Conservation (phyloP, 768 basidiomycete species). For the Trametes punicea region DNA sequence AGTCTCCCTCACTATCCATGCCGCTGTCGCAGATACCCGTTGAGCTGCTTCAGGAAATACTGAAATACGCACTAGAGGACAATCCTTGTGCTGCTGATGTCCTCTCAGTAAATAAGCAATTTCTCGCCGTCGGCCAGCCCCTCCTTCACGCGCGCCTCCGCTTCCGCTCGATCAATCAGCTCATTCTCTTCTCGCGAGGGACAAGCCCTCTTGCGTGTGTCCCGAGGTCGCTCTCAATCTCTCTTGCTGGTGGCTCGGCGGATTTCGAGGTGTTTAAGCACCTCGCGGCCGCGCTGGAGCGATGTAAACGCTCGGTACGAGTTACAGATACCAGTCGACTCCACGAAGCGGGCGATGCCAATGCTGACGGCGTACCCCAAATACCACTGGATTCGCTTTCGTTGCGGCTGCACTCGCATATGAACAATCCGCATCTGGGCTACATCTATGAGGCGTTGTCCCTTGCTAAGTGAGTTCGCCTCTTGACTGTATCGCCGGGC, state of each 20-base stretch:
- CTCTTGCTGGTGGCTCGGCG: conserved; percentile 31
- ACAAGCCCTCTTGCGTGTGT: conserved; percentile 19
- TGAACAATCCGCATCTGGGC: conserved; percentile 29
- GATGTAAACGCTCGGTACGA: conserved; percentile 18
- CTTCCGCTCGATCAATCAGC: conserved; percentile 27
- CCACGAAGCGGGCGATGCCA: background rate
- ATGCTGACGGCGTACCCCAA: background rate
- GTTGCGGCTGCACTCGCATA: conserved; percentile 41
- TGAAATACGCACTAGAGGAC: conserved; percentile 18
- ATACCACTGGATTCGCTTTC: conserved; percentile 31
- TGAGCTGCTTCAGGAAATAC: conserved; percentile 25
- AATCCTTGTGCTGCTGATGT: conserved; percentile 19
- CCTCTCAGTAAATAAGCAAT: conserved; percentile 21
- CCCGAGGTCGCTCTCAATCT: conserved; percentile 29
- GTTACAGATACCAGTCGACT: background rate
- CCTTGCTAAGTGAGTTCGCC: conserved; percentile 35
- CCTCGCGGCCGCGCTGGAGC: conserved; percentile 28
- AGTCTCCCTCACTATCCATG: conserved; percentile 9
- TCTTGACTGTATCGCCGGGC: background rate
- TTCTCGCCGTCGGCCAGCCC: conserved; percentile 19
- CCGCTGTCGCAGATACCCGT: conserved; percentile 20
- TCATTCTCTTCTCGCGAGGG: conserved; percentile 23
- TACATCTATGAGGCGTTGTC: conserved; percentile 33
- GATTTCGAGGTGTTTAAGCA: conserved; percentile 27
- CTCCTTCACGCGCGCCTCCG: conserved; percentile 25